Percentiles rank a stretch among this genome's conserved stretches.
Conservation (phyloP, 768 basidiomycete species). For the Termitomyces heimii region DNA sequence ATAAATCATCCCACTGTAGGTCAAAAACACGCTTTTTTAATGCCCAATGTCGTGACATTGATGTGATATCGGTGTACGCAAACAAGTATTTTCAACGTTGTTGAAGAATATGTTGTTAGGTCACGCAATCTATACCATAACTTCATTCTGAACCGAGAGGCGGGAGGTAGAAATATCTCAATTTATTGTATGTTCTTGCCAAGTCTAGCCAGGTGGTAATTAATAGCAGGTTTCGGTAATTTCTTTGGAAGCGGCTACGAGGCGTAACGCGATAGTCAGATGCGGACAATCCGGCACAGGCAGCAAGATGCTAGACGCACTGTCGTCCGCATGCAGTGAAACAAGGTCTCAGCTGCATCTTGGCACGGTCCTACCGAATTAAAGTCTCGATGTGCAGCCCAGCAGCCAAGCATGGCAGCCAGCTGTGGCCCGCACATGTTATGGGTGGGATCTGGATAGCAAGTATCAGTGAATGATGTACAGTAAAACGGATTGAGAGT, state of each 20-base stretch:
- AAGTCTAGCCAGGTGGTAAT: constrained; percentile 83
- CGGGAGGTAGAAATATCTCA: neutral
- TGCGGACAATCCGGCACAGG: neutral
- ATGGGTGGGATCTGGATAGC: constrained; percentile 32
- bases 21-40: neutral
- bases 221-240: constrained; percentile 71
- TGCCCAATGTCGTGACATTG: too few species aligned
- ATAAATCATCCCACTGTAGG: neutral
- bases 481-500: neutral
- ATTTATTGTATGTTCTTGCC: constrained; percentile 67
- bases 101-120: too few species aligned
- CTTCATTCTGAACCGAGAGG: neutral
- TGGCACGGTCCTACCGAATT: constrained; percentile 49
- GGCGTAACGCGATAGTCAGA: constrained; percentile 1
- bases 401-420: constrained; percentile 77
- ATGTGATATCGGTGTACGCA: neutral
- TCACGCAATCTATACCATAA: neutral
- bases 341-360: constrained; percentile 53
- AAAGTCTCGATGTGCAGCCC: constrained; percentile 70
- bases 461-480: constrained; percentile 1
- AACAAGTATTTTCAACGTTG: neutral
- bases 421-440: constrained; percentile 67
- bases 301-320: constrained; percentile 38
- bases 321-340: constrained; percentile 81
- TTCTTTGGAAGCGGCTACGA: constrained; percentile 63